A percentile compares a stretch with the other conserved stretches of the same genome.
phyloP scores from a whole-genome alignment of 208 protist species.

The Trypanosoma caninum region DNA sequence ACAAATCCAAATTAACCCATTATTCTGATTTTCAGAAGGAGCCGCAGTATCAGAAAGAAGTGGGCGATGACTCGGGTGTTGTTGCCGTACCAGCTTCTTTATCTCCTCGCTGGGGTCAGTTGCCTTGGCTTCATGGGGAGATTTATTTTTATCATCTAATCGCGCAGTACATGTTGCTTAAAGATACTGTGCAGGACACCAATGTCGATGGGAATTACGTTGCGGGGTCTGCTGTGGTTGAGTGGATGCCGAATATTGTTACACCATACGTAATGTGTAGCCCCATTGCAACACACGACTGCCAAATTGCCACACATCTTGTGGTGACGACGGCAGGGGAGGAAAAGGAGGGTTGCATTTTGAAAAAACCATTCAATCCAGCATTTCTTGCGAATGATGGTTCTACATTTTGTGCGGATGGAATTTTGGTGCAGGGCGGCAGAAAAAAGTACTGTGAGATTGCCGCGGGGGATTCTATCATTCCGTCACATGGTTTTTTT shows the following conservation, averaged over 20 bases:
- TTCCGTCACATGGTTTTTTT: slow-evolving; percentile 29
- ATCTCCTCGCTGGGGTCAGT: slow-evolving; percentile 78
- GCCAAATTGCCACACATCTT: background rate
- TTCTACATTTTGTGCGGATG: background rate
- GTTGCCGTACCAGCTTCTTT: too few relatives aligned
- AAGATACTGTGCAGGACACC: background rate
- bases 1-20: background rate
- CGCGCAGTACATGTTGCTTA: slow-evolving; percentile 72
- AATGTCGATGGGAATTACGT: background rate
- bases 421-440: slow-evolving; percentile 1
- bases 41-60: background rate
- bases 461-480: background rate
- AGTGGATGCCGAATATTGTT: slow-evolving; percentile 40
- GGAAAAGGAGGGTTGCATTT: background rate
- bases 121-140: slow-evolving; percentile 89
- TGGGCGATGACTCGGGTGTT: slow-evolving; percentile 7
- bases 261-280: slow-evolving; percentile 43
- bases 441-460: background rate
- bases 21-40: background rate
- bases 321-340: slow-evolving; percentile 6
- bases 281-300: slow-evolving; percentile 10
- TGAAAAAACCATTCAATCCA: slow-evolving; percentile 7
- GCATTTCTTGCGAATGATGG: slow-evolving; percentile 15
- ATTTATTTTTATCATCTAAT: slow-evolving; percentile 87
- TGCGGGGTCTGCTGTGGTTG: background rate